Base-by-base conservation (phyloP, 2,329 filamentous ascomycete species). In the Paraconiothyrium sp. region DNA sequence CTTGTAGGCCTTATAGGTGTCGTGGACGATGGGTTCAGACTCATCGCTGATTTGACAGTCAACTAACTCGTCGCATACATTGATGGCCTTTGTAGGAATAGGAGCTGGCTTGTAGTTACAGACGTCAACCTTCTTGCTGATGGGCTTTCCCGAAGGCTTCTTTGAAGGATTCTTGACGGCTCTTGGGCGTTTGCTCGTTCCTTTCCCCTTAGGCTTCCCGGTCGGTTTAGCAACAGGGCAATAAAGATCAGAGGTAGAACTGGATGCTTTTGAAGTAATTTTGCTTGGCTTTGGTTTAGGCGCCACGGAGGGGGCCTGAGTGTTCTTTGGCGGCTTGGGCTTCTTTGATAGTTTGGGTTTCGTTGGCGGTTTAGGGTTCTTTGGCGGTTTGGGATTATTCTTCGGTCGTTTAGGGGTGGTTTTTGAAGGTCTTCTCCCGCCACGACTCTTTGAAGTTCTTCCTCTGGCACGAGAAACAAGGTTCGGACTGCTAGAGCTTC, bases 71-170 rank as follows among this genome's bases (percentile, higher is more conserved):
- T 52, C 34, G 49, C 49, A 52, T 24, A 14, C 10, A 41, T 52
- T 41, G 49, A 52, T 27, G n/a, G 49, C 49, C n/a, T 39, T 52
- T 4, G 49, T 52, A 20, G 49, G 49, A 39, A 39, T 39, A 22
- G 49, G 49, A 52, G 34, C 20, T 39, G 34, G 49, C 11, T 24
- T 24, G 34, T 52, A 52, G 34, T 41, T 41, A 8, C 49, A 52
- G 13, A 52, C 34, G 34, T 52, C 49, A 41, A 5, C 16, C 3
- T 24, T 24, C 34, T 39, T 52, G 49, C 49, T 8, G 9, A 9
- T 39, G n/a, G 49, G 20, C 49, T 52, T 51, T 35, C 32, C 30
- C 48, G 30, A 20, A 51, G 30, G 30, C 8, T 51, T 35, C 6
- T 9, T 20, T n/a, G n/a, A n/a, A n/a, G n/a, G n/a, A n/a, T n/a